Evolutionary conservation across 2,329 filamentous ascomycete species (phyloP).

Genomic region (Alternaria burnsii): DNA sequence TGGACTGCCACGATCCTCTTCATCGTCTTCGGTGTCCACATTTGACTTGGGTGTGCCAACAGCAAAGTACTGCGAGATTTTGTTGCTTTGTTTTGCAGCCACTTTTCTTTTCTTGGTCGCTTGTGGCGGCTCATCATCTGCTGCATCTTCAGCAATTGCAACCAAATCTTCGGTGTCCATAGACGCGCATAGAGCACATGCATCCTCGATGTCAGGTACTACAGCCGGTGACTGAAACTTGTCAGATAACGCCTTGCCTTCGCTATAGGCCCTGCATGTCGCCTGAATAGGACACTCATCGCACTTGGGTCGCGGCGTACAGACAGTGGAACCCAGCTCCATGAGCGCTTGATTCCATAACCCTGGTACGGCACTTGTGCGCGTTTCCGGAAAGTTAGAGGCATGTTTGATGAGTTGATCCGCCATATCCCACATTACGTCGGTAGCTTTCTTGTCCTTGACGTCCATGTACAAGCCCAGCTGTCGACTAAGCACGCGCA

Average conservation of each 20-base stretch:
- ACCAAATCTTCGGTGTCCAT: slow-evolving; percentile 44
- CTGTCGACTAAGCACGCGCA: slow-evolving; percentile 68
- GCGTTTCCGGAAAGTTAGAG: slow-evolving; percentile 44
- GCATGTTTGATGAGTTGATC: slow-evolving; percentile 64
- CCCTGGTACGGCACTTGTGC: slow-evolving; percentile 62
- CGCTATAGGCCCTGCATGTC: slow-evolving; percentile 46
- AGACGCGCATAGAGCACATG: slow-evolving; percentile 38
- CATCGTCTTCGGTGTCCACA: slow-evolving; percentile 18
- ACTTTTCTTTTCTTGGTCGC: slow-evolving; percentile 37
- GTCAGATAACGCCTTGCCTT: slow-evolving; percentile 35
- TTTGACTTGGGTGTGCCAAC: slow-evolving; percentile 26
- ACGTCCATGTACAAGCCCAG: slow-evolving; percentile 65
- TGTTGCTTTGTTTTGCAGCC: slow-evolving; percentile 30
- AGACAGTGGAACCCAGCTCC: slow-evolving; percentile 71
- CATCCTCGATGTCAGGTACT: slow-evolving; percentile 42
- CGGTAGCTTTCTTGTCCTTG: slow-evolving; percentile 64
- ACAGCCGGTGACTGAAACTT: slow-evolving; percentile 18
- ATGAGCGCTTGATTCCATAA: slow-evolving; percentile 72
- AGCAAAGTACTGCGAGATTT: slow-evolving; percentile 44
- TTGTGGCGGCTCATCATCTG: slow-evolving; percentile 23
- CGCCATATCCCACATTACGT: slow-evolving; percentile 67
- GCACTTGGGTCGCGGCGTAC: slow-evolving; percentile 67
- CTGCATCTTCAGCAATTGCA: slow-evolving; percentile 24
- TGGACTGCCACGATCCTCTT: not conserved
- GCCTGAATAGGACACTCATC: slow-evolving; percentile 44